A percentile compares a stretch with the other conserved stretches of the same genome.
phyloP scores from a whole-genome alignment of 176 grass and related monocot genomes.

The Hordeum vulgare region MorexV3_pseudomolecules_assembly NC_058523.1:8980579-8981078 shows the following conservation, averaged over 20 bases:
- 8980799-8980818: neutral
- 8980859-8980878: neutral
- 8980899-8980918: neutral
- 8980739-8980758: conserved; percentile 80
- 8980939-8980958: neutral
- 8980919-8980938: neutral
- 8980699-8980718: conserved; percentile 65
- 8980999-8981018: conserved; percentile 14
- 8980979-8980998: conserved; percentile 52
- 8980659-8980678: conserved; percentile 53
- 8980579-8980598: conserved; percentile 38
- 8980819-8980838: neutral
- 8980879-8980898: neutral
- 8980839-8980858: neutral
- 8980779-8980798: conserved; percentile 39
- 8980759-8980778: conserved; percentile 73
- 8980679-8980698: conserved; percentile 80
- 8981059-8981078: too few species aligned
- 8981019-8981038: neutral
- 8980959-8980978: conserved; percentile 63
- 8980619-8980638: conserved; percentile 39
- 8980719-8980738: conserved; percentile 66
- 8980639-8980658: conserved; percentile 51
- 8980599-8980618: neutral
- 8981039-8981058: too few species aligned